Base-by-base conservation (phyloP, 108 stramenopile species). In the Nitzschia inconspicua region DNA sequence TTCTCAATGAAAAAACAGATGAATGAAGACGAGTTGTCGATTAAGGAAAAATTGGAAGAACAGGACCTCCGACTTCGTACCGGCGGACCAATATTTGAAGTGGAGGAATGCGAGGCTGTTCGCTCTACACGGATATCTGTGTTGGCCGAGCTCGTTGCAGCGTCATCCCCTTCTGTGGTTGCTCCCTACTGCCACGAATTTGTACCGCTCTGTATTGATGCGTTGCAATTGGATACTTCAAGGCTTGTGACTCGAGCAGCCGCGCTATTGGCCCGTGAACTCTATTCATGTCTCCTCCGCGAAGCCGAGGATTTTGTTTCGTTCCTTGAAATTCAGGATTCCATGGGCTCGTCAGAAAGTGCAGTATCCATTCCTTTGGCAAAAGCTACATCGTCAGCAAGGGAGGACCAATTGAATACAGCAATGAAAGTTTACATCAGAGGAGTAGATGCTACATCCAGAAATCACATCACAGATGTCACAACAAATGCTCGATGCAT, bases 81-180 rank as follows among this genome's bases (percentile, higher is more conserved):
- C 1, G 92, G 88, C 9, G 92, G 92, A 6, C 92, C 88, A 32
- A 51, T 93, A 14, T 93, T 89, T 47, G 40, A 65, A 9, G 47
- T 44, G 7, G 91, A 93, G 73, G 86, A 88, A 68, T 35, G 54
- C 14, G 91, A 85, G 44, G 28, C 84, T 35, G 75, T 93, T 32
- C 75, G 82, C 44, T 58, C 91, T 41, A 60, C 72, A 18, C 66
- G 79, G 7, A 63, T 87, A 26, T 72, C 77, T 29, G 44, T 86
- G 5, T 50, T 87, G 4, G 57, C 82, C 22, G 91, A 89, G 57
- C 60, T 88, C 2, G 44, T 88, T 7, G 46, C 75, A 6, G 53
- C 44, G 27, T 51, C 82, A 3, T 35, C 59, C 28, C 66, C 83
- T 25, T 4, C 44, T 0, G 22, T 41, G 16, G 9, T 84, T 14